A percentile compares a stretch with the other conserved stretches of the same genome.
Evolutionary conservation across 305 asterid genomes (phyloP).

Genomic region (Fraxinus nigra): DNA sequence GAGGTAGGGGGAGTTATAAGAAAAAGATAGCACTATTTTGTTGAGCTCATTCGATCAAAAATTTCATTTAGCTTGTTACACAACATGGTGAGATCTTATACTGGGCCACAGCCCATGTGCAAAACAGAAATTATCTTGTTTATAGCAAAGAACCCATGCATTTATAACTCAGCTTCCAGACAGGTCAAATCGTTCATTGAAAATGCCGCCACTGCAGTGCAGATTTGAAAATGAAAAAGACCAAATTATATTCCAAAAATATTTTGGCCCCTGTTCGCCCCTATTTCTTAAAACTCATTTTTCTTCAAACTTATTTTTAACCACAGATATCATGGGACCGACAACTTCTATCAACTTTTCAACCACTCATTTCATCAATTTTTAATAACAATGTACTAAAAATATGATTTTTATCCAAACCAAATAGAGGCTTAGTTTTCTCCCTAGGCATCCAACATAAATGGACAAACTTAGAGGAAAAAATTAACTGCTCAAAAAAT

Average conservation of each 20-base stretch:
- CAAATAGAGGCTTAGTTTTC: not conserved
- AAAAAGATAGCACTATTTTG: not conserved
- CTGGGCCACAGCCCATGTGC: not conserved
- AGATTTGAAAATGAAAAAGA: not conserved
- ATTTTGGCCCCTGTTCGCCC: not conserved
- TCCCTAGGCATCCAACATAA: not conserved
- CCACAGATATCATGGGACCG: not conserved
- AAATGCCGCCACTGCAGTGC: not conserved
- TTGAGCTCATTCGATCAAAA: slow-evolving; percentile 2
- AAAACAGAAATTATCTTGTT: not conserved
- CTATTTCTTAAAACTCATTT: not conserved
- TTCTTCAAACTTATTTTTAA: not conserved
- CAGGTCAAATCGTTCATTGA: not conserved
- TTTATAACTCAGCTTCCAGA: not conserved
- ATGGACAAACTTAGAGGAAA: not conserved
- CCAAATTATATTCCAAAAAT: not conserved
- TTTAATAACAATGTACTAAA: not conserved
- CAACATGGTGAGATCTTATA: not conserved
- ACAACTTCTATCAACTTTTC: not conserved
- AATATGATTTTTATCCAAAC: not conserved
- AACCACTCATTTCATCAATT: not conserved
- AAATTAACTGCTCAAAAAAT: not conserved
- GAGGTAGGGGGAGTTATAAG: not conserved
- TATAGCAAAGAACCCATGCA: not conserved
- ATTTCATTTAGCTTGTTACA: not conserved